Evolutionary conservation across 371 early-diverging fungal genomes (phyloP).

Genomic region (Apophysomyces ossiformis): DNA sequence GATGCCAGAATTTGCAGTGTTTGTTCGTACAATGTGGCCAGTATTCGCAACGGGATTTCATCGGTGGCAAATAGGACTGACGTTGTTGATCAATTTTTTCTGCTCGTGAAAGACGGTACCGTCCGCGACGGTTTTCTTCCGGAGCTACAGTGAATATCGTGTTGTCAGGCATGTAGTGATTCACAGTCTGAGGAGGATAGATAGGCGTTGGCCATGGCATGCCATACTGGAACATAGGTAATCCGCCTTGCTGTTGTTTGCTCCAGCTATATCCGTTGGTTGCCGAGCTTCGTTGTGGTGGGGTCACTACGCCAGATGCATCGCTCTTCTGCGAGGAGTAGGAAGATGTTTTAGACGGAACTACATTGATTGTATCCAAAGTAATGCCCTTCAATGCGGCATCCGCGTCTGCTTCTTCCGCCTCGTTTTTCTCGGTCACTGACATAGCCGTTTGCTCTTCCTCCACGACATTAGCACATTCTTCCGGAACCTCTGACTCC

Average conservation of each 20-base stretch:
- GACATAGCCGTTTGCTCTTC: too few species aligned
- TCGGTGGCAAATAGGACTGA: slow-evolving; percentile 36
- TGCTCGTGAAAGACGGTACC: slow-evolving; percentile 30
- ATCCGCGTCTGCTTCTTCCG: too few species aligned
- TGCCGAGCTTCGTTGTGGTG: not conserved
- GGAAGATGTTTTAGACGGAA: not conserved
- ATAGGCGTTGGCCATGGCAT: slow-evolving; percentile 4
- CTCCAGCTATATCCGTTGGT: slow-evolving; percentile 1
- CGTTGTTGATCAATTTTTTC: slow-evolving; percentile 45
- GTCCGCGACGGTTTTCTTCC: not conserved
- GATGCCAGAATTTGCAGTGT: slow-evolving; percentile 62
- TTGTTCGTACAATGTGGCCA: slow-evolving; percentile 67
- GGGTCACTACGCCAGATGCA: not conserved
- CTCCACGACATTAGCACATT: not conserved
- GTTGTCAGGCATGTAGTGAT: not conserved
- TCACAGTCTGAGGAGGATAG: not conserved
- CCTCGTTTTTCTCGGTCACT: too few species aligned
- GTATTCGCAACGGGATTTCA: slow-evolving; percentile 58
- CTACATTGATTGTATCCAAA: not conserved
- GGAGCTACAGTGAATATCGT: not conserved
- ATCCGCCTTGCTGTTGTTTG: slow-evolving; percentile 1
- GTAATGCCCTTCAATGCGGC: too few species aligned
- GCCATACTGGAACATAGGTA: not conserved
- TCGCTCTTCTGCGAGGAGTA: slow-evolving; percentile 3
- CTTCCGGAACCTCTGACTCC: not conserved